phyloP scores from a whole-genome alignment of 2,329 filamentous ascomycete genomes.

The Ploettnerulaceae sp. region DNA sequence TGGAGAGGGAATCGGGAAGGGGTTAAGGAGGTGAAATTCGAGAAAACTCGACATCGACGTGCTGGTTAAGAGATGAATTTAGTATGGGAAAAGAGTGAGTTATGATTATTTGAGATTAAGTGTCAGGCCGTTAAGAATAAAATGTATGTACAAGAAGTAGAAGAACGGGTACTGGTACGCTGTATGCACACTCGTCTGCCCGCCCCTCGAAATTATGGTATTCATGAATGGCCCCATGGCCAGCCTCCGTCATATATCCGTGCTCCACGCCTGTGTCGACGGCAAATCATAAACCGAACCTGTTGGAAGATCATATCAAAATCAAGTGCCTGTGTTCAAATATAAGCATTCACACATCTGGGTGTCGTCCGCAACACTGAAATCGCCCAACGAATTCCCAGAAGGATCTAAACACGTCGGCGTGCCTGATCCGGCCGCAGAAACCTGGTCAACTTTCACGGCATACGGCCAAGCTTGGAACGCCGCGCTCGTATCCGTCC shows the following conservation, averaged over 20 bases:
- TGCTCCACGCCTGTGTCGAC: background rate
- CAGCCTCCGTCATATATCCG: background rate
- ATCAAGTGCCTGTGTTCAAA: slow-evolving; percentile 27
- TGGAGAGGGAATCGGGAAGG: no score
- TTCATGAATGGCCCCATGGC: background rate
- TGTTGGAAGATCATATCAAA: background rate
- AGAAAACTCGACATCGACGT: no score
- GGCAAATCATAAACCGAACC: background rate
- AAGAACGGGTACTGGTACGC: background rate
- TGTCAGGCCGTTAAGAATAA: no score
- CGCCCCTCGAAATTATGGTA: background rate
- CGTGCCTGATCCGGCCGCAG: slow-evolving; percentile 42
- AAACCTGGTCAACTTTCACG: slow-evolving; percentile 50
- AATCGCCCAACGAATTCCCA: slow-evolving; percentile 38
- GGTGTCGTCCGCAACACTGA: slow-evolving; percentile 28
- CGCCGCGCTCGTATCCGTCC: slow-evolving; percentile 20
- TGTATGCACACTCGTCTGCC: background rate
- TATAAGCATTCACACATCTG: slow-evolving; percentile 29
- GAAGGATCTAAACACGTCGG: slow-evolving; percentile 48
- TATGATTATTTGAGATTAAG: no score
- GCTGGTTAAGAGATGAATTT: no score
- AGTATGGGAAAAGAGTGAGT: no score
- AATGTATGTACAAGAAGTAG: background rate
- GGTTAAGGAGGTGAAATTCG: no score
- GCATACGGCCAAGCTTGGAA: slow-evolving; percentile 53